Base-by-base conservation (phyloP, 169 alveolate species). In the Plasmodium chabaudi region DNA sequence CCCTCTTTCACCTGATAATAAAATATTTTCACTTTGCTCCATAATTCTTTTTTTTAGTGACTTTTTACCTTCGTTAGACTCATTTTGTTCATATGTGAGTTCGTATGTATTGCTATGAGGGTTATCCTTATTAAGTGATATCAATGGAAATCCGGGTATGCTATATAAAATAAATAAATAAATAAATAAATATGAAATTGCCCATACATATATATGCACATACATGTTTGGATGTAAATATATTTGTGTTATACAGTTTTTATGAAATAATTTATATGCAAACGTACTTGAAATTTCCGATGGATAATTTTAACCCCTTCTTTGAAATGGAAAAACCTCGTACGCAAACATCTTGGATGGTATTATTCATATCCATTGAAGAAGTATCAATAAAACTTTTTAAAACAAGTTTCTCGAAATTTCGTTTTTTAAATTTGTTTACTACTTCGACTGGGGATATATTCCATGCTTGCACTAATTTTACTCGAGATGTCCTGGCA, bases 281-380 rank as follows among this genome's bases (percentile, higher is more conserved):
- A 23, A 27, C 94, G 17, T 34, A 95, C 97, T 95, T 92, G 77
- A 96, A 92, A 87, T 96, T 96, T 9, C 98, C 98, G 25, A 96
- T 87, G 19, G 97, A 92, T 53, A 96, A 92, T 59, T 94, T 92
- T 94, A 96, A 92, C 0, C 98, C 98, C 56, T 79, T 75, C 13
- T 94, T 74, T 13, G 96, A 94, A 39, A 96, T 91, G 53, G 93
- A 93, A 64, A 96, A 92, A 21, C 98, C 98, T 15, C 98, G 77
- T 13, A 96, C 87, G 65, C 96, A 95, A 17, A 96, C 95, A 74
- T 96, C 97, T 63, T 96, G 98, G 46, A 95, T 93, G 6, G 97
- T 90, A 75, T 96, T 96, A 51, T 93, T 94, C 56, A 89, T 91
- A 72, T 96, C 98, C 46, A 96, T 82, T 13, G 95, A 77, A 42